A percentile compares a stretch with the other conserved stretches of the same genome.
Conservation (phyloP, 1,139 yeast genomes). For the Scheffersomyces insectosa region DNA sequence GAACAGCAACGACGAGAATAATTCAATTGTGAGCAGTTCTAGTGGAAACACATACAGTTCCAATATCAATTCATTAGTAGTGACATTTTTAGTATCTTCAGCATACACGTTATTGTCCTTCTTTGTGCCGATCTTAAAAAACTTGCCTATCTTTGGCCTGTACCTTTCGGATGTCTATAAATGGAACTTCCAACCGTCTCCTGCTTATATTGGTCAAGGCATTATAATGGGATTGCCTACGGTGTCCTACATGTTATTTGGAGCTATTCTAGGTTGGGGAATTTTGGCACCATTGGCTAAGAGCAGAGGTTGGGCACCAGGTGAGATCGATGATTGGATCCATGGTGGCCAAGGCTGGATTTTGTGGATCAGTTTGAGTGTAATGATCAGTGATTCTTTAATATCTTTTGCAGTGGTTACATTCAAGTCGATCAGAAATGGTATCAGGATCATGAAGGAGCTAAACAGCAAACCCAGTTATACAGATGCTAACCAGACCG, state of each 20-base stretch:
- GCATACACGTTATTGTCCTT: constrained; percentile 69
- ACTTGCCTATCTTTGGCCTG: constrained; percentile 74
- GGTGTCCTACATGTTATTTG: constrained; percentile 86
- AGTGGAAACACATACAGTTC: constrained; percentile 35
- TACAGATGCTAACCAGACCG: constrained; percentile 3
- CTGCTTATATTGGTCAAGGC: constrained; percentile 97
- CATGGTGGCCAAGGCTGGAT: constrained; percentile 97
- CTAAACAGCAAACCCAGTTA: background rate
- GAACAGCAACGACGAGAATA: background rate
- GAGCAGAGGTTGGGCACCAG: constrained; percentile 80
- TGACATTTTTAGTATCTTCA: constrained; percentile 71
- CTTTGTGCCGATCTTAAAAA: constrained; percentile 68
- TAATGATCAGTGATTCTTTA: constrained; percentile 90
- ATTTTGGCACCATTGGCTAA: constrained; percentile 80
- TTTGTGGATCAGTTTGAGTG: constrained; percentile 87
- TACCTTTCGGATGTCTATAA: constrained; percentile 64
- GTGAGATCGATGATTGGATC: constrained; percentile 88
- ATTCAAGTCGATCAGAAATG: constrained; percentile 36
- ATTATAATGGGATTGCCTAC: constrained; percentile 96
- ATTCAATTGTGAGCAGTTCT: background rate
- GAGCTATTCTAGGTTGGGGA: constrained; percentile 91
- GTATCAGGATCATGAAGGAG: constrained; percentile 5
- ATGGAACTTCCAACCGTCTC: constrained; percentile 94
- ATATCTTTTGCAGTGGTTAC: constrained; percentile 76
- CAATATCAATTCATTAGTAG: constrained; percentile 57